Evolutionary conservation across 1,284 basidiomycete species (phyloP).

Genomic region (Ganoderma boninense): DNA sequence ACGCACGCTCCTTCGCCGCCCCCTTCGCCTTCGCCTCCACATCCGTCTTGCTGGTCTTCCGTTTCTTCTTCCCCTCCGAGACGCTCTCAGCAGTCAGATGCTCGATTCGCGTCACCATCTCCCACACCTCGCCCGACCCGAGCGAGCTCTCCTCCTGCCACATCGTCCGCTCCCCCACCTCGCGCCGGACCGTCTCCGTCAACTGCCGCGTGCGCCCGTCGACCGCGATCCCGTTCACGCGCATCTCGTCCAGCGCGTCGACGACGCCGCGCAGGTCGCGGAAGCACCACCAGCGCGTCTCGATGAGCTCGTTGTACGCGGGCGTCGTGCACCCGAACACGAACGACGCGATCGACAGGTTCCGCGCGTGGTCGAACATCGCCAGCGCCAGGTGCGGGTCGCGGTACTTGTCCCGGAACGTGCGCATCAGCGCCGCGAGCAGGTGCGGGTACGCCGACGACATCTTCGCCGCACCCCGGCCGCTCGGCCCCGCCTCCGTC

Average conservation of each 20-base stretch:
- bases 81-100: constrained; percentile 34
- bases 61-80: not conserved
- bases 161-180: constrained; percentile 62
- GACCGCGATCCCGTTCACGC: constrained; percentile 73
- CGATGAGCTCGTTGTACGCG: constrained; percentile 87
- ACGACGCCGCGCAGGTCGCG: constrained; percentile 79
- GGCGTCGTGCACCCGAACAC: constrained; percentile 87
- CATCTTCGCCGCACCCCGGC: not conserved
- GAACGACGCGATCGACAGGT: constrained; percentile 78
- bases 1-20: not conserved
- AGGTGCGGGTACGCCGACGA: constrained; percentile 71
- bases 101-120: constrained; percentile 49
- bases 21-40: not conserved
- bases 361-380: constrained; percentile 81
- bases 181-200: constrained; percentile 71
- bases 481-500: not conserved
- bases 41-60: not conserved
- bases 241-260: constrained; percentile 83
- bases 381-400: constrained; percentile 87
- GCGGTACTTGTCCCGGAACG: constrained; percentile 77
- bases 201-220: constrained; percentile 68
- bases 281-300: constrained; percentile 84
- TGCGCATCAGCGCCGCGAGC: constrained; percentile 76
- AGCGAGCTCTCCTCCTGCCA: constrained; percentile 58
- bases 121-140: constrained; percentile 52